Conservation (phyloP, 1,284 basidiomycete genomes). For the Cryptococcus sp. region DNA sequence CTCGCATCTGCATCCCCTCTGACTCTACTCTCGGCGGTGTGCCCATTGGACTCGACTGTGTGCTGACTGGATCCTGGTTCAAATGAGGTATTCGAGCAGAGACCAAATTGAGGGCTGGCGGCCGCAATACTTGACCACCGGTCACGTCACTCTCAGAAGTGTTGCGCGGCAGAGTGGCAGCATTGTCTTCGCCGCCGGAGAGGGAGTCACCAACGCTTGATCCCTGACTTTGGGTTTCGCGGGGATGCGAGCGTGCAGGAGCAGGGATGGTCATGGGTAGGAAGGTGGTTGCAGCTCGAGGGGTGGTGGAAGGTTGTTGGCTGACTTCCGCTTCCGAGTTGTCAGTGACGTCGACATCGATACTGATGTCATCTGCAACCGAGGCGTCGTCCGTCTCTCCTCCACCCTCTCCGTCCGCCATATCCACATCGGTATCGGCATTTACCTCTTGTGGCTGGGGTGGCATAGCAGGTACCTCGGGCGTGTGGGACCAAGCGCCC, state of each 20-base stretch:
- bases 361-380: constrained; percentile 35
- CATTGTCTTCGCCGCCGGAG: constrained; percentile 31
- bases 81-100: constrained; percentile 37
- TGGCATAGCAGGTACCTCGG: background rate
- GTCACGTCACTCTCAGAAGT: constrained; percentile 42
- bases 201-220: constrained; percentile 36
- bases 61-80: constrained; percentile 38
- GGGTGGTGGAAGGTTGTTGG: constrained; percentile 39
- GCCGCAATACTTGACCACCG: constrained; percentile 17
- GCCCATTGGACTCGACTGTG: constrained; percentile 49
- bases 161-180: constrained; percentile 34
- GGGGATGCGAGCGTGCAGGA: constrained; percentile 16
- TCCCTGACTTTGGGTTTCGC: constrained; percentile 28
- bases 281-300: constrained; percentile 37
- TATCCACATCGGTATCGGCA: constrained; percentile 48
- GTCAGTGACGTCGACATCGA: constrained; percentile 34
- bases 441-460: constrained; percentile 6
- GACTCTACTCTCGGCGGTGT: constrained; percentile 31
- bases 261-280: constrained; percentile 40
- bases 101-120: constrained; percentile 26
- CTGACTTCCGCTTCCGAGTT: constrained; percentile 1
- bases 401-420: constrained; percentile 49
- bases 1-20: constrained; percentile 16
- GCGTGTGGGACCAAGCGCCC: background rate
- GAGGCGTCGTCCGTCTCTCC: constrained; percentile 41